phyloP scores from a whole-genome alignment of 2,329 filamentous ascomycete species.

The Hypoxylon sp. region DNA sequence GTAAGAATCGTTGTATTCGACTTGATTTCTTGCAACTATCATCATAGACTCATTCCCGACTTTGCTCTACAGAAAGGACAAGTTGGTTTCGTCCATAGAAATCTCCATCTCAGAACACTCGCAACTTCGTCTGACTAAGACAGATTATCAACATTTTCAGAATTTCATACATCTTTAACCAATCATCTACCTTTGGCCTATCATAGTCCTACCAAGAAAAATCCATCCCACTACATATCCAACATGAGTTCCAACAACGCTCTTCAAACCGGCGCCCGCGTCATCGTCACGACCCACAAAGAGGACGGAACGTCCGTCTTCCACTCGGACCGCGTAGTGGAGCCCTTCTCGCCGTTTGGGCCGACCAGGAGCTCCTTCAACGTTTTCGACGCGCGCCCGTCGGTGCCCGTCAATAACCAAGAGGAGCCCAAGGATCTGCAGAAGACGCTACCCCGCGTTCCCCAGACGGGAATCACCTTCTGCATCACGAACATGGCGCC shows the following conservation, averaged over 20 bases:
- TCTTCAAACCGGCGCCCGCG: slow-evolving; percentile 23
- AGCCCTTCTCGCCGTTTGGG: slow-evolving; percentile 34
- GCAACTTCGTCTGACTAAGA: neutral
- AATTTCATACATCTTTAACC: neutral
- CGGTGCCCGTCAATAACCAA: slow-evolving; percentile 34
- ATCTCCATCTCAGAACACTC: neutral
- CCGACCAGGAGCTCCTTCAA: slow-evolving; percentile 23
- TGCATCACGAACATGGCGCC: slow-evolving; percentile 55
- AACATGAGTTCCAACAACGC: slow-evolving; percentile 26
- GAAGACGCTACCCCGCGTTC: slow-evolving; percentile 54
- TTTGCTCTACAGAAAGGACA: neutral
- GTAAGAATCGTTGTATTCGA: neutral
- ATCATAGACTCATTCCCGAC: neutral
- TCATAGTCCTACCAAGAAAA: neutral
- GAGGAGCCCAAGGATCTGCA: slow-evolving; percentile 11
- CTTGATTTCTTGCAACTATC: neutral
- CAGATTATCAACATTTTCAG: neutral
- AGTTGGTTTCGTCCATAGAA: neutral
- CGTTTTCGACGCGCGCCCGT: slow-evolving; percentile 23
- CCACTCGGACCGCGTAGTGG: slow-evolving; percentile 27
- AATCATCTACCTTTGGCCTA: neutral
- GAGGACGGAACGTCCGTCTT: slow-evolving; percentile 30
- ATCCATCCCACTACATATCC: neutral
- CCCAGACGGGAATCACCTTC: slow-evolving; percentile 56
- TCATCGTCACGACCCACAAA: slow-evolving; percentile 35